Evolutionary conservation across 1,284 basidiomycete species (phyloP).

Genomic region (Ceratobasidium sp.): DNA sequence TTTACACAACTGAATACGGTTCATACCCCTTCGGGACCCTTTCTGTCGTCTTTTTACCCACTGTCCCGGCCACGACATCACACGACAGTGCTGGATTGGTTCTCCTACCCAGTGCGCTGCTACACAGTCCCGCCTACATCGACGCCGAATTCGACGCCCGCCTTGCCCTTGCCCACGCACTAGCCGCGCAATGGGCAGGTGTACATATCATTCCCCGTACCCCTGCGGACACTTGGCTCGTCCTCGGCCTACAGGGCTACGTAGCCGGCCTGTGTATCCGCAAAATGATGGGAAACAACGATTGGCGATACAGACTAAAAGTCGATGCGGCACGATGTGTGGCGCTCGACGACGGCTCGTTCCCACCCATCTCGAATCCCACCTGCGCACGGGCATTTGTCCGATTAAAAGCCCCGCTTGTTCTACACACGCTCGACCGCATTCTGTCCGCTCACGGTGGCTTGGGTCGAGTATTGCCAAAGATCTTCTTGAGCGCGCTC

Average conservation of each 20-base stretch:
- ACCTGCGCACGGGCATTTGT: conserved; percentile 83
- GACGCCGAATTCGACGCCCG: conserved; percentile 93
- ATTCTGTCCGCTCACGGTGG: conserved; percentile 81
- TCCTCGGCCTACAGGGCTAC: conserved; percentile 90
- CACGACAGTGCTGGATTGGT: conserved; percentile 32
- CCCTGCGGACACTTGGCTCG: conserved; percentile 96
- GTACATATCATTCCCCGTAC: conserved; percentile 94
- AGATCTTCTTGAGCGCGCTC: conserved; percentile 91
- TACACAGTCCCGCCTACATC: conserved; percentile 54
- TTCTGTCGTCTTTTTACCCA: conserved; percentile 25
- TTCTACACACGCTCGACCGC: conserved; percentile 94
- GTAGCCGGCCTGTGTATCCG: conserved; percentile 88
- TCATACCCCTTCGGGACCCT: conserved; percentile 94
- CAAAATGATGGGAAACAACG: conserved; percentile 92
- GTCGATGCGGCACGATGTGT: conserved; percentile 96
- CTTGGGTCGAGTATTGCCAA: conserved; percentile 91
- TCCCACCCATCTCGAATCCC: conserved; percentile 94
- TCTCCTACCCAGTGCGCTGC: conserved; percentile 12
- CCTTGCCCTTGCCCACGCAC: conserved; percentile 81
- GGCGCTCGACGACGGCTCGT: conserved; percentile 83
- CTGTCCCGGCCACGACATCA: conserved; percentile 27
- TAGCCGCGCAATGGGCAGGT: conserved; percentile 96
- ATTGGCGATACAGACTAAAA: conserved; percentile 93
- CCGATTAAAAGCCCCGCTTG: conserved; percentile 92
- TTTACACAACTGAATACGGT: conserved; percentile 89